Conservation (phyloP, 257 asterid species). For the Solanum megistacrolobum region DNA sequence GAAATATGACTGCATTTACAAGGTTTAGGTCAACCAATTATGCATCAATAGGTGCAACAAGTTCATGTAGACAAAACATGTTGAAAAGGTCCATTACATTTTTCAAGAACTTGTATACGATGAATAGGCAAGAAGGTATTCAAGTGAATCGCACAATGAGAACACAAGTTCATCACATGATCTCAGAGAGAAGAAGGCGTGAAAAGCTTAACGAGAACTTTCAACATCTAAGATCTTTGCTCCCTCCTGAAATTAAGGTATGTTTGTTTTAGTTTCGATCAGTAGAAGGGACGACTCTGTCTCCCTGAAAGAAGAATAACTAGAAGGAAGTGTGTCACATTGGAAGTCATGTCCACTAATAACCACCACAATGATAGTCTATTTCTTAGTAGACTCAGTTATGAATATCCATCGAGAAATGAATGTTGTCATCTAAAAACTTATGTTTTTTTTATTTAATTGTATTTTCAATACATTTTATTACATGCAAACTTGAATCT, state of each 20-base stretch:
- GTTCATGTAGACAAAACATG: conserved; percentile 20
- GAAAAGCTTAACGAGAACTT: conserved; percentile 64
- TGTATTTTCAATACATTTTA: neutral
- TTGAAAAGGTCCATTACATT: conserved; percentile 40
- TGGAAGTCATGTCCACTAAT: neutral
- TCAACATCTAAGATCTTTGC: conserved; percentile 53
- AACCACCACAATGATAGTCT: neutral
- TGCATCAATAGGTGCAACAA: neutral
- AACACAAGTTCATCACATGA: conserved; percentile 62
- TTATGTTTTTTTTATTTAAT: neutral
- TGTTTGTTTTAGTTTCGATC: neutral
- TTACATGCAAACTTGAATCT: neutral
- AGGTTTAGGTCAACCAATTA: neutral
- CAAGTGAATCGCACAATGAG: conserved; percentile 23
- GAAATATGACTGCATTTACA: neutral
- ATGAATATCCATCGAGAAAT: neutral
- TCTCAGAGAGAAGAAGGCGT: conserved; percentile 57
- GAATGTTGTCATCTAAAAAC: neutral
- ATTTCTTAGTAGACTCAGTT: neutral
- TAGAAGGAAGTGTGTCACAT: neutral
- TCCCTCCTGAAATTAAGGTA: conserved; percentile 79
- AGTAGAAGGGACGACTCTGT: neutral
- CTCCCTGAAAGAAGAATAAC: neutral
- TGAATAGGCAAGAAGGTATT: conserved; percentile 6
- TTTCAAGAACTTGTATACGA: conserved; percentile 28